Evolutionary conservation across 495 filamentous ascomycete species (phyloP).

Genomic region (Penicillium fimorum): DNA sequence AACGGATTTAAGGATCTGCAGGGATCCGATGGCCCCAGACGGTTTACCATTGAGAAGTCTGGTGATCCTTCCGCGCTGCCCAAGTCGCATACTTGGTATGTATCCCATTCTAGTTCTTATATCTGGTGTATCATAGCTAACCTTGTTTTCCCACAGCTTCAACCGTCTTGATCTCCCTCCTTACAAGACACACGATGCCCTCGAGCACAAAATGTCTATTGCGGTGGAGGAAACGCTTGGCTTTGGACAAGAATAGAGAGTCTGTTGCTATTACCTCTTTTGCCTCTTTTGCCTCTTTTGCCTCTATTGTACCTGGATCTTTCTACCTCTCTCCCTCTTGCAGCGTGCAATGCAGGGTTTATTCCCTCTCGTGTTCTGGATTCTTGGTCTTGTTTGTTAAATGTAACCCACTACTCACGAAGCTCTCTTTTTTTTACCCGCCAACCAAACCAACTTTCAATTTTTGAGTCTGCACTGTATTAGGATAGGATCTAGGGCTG

Average conservation of each 20-base stretch:
- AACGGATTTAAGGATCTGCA: conserved; percentile 99
- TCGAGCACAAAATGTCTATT: conserved; percentile 87
- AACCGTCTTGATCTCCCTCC: conserved; percentile 95
- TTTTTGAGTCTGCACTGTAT: not conserved
- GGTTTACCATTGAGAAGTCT: conserved; percentile 98
- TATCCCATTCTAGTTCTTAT: conserved; percentile 19
- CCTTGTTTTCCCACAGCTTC: conserved; percentile 60
- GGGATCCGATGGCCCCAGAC: conserved; percentile 89
- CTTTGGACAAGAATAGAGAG: conserved; percentile 88
- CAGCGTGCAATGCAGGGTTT: conserved; percentile 8
- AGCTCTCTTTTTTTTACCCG: conserved; percentile 3
- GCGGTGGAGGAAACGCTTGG: conserved; percentile 99
- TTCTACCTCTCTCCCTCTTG: not conserved
- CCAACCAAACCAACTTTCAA: conserved; percentile 8
- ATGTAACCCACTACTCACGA: conserved; percentile 15
- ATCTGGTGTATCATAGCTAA: conserved; percentile 18
- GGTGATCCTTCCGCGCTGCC: conserved; percentile 86
- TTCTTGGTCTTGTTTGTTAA: conserved; percentile 10
- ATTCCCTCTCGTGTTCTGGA: conserved; percentile 11
- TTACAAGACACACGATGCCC: conserved; percentile 81
- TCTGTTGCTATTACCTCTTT: conserved; percentile 1
- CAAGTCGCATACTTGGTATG: conserved; percentile 97
- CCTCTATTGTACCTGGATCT: conserved; percentile 6
- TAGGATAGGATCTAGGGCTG: not conserved
- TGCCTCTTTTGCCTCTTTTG: conserved; percentile 4